Evolutionary conservation across 306 rosid genomes (phyloP).

Genomic region (Geum urbanum): DNA sequence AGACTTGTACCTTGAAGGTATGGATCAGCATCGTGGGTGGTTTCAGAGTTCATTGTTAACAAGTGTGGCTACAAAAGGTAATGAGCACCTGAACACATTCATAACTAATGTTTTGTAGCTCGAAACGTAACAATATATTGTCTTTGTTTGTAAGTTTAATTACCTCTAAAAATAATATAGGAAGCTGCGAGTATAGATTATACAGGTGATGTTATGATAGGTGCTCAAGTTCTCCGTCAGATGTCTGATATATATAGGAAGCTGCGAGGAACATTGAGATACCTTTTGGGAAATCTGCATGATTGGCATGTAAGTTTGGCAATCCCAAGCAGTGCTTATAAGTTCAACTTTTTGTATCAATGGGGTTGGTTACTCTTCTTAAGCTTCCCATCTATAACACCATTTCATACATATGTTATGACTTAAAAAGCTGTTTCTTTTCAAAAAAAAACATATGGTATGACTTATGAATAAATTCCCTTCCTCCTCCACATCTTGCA

Average conservation of each 20-base stretch:
- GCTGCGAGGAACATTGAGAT: slow-evolving; percentile 94
- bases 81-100: slow-evolving; percentile 20
- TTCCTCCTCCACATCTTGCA: not conserved
- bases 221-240: slow-evolving; percentile 94
- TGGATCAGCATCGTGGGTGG: slow-evolving; percentile 99
- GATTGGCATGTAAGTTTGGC: slow-evolving; percentile 79
- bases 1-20: slow-evolving; percentile 94
- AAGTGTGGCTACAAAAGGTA: slow-evolving; percentile 88
- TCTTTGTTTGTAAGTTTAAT: not conserved
- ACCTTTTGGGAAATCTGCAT: slow-evolving; percentile 93
- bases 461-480: too few species aligned
- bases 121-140: not conserved
- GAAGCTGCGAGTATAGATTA: too few species aligned
- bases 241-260: slow-evolving; percentile 95
- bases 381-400: slow-evolving; percentile 13
- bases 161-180: not conserved
- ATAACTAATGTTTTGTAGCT: not conserved
- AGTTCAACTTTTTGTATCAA: not conserved
- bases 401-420: not conserved
- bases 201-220: slow-evolving; percentile 79
- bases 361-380: slow-evolving; percentile 8
- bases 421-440: not conserved
- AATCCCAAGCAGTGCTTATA: slow-evolving; percentile 11
- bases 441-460: too few species aligned
- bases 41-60: slow-evolving; percentile 96